Conservation (phyloP, 2,329 filamentous ascomycete species). For the Fonsecaea nubica region DNA sequence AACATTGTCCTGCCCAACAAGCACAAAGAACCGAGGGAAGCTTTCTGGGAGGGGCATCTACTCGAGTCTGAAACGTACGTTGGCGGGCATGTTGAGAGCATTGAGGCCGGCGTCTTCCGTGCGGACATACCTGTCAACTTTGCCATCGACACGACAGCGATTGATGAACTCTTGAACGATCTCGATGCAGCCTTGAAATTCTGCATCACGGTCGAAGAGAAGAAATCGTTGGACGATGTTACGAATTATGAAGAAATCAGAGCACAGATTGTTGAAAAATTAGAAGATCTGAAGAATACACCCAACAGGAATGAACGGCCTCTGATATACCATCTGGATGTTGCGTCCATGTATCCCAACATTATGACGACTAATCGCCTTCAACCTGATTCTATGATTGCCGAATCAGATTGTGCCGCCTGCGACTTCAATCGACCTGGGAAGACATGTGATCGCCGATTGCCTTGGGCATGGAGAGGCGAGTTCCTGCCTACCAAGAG, state of each 20-base stretch:
- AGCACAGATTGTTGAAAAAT: conserved; percentile 74
- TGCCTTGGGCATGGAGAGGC: conserved; percentile 98
- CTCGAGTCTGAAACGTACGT: conserved; percentile 98
- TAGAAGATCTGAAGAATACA: conserved; percentile 76
- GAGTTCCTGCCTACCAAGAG: conserved; percentile 95
- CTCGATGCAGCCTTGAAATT: conserved; percentile 89
- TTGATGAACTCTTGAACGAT: conserved; percentile 86
- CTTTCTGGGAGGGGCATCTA: conserved; percentile 96
- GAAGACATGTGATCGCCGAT: conserved; percentile 91
- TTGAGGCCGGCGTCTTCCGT: conserved; percentile 95
- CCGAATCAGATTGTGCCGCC: conserved; percentile 92
- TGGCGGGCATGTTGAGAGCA: conserved; percentile 97
- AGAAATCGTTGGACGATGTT: conserved; percentile 79
- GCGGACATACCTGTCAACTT: conserved; percentile 96
- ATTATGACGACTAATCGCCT: conserved; percentile 99
- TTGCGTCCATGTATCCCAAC: conserved; percentile 99
- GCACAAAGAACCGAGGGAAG: conserved; percentile 85
- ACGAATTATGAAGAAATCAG: conserved; percentile 85
- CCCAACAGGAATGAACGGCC: conserved; percentile 85
- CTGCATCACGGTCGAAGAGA: conserved; percentile 81
- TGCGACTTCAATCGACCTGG: conserved; percentile 98
- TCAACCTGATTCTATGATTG: conserved; percentile 98
- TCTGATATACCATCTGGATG: conserved; percentile 96
- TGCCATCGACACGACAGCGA: conserved; percentile 81
- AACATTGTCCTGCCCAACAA: conserved; percentile 96